Conservation (phyloP, 768 basidiomycete genomes). For the Tricholoma bakamatsutake region DNA sequence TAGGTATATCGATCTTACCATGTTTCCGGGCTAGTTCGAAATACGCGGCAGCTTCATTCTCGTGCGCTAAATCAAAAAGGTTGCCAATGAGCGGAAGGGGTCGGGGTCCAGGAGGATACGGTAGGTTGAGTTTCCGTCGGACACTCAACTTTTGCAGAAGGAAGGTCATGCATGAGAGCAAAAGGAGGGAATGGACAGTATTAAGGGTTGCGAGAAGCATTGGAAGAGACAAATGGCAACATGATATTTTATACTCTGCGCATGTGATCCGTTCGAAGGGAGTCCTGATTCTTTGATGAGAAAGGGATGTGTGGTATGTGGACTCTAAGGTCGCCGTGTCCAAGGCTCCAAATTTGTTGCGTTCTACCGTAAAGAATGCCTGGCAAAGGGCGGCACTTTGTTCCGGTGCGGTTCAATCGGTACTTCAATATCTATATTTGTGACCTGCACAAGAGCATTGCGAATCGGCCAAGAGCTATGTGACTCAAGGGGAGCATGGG, state of each 20-base stretch:
- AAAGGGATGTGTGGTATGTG: background rate
- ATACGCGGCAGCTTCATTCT: conserved; percentile 36
- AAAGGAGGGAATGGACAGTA: background rate
- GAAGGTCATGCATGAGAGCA: background rate
- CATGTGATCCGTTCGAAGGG: background rate
- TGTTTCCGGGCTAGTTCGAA: conserved; percentile 33
- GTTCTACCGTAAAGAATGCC: background rate
- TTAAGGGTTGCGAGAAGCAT: conserved; percentile 5
- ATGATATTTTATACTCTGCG: conserved; percentile 2
- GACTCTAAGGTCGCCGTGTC: background rate
- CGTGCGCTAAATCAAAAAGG: conserved; percentile 38
- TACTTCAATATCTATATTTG: background rate
- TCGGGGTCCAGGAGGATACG: conserved; percentile 50
- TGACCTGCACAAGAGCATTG: background rate
- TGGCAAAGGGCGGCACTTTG: background rate
- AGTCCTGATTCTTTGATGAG: background rate
- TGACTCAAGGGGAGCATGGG: too few species aligned
- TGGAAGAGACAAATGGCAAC: conserved; percentile 5
- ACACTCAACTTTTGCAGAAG: background rate
- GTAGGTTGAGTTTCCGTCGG: conserved; percentile 17
- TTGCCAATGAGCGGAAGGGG: conserved; percentile 51
- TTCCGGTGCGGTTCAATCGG: background rate
- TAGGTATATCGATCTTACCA: conserved; percentile 21
- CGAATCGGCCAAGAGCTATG: background rate
- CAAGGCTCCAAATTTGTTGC: background rate